A percentile compares a stretch with the other conserved stretches of the same genome.
These are phyloP conservation scores for Mycocentrospora acerina DNA, from an alignment of 2,329 filamentous ascomycete genomes.

Conservation along the genomic window DNA sequence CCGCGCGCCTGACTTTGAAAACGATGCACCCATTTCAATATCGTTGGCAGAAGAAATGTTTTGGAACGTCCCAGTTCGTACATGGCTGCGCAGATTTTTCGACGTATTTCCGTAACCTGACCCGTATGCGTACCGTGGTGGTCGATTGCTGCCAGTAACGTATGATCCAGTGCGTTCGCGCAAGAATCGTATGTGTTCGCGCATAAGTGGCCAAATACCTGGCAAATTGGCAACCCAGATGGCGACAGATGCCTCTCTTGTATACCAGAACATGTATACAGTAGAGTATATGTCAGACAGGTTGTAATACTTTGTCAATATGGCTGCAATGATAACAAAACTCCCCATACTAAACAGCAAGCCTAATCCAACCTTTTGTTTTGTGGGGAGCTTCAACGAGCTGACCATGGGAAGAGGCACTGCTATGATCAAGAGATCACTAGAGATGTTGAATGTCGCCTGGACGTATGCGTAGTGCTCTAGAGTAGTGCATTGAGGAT, in stretches of 20 bases:
- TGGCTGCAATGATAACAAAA: slow-evolving; percentile 50
- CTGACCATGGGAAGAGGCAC: slow-evolving; percentile 59
- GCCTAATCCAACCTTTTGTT: slow-evolving; percentile 57
- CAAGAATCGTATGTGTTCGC: slow-evolving; percentile 44
- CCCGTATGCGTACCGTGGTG: slow-evolving; percentile 20
- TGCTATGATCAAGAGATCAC: slow-evolving; percentile 60
- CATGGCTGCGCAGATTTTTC: slow-evolving; percentile 11
- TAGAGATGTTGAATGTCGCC: slow-evolving; percentile 61
- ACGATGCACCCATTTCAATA: neutral
- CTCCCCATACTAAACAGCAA: slow-evolving; percentile 53
- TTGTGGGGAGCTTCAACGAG: slow-evolving; percentile 51
- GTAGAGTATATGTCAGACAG: slow-evolving; percentile 45
- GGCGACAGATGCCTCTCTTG: slow-evolving; percentile 55
- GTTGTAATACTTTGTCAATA: slow-evolving; percentile 54
- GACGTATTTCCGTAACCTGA: slow-evolving; percentile 22
- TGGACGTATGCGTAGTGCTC: slow-evolving; percentile 61
- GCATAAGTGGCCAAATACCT: slow-evolving; percentile 55
- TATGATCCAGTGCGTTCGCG: slow-evolving; percentile 25
- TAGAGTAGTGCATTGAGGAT: slow-evolving; percentile 59
- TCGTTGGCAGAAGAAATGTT: slow-evolving; percentile 1
- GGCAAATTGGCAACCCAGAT: slow-evolving; percentile 58
- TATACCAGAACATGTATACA: slow-evolving; percentile 53
- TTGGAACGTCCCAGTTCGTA: slow-evolving; percentile 1
- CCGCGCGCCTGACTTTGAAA: slow-evolving; percentile 9
- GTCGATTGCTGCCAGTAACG: slow-evolving; percentile 9